Evolutionary conservation across 495 filamentous ascomycete genomes (phyloP).

Genomic region (Hypoxylon perforatum): DNA sequence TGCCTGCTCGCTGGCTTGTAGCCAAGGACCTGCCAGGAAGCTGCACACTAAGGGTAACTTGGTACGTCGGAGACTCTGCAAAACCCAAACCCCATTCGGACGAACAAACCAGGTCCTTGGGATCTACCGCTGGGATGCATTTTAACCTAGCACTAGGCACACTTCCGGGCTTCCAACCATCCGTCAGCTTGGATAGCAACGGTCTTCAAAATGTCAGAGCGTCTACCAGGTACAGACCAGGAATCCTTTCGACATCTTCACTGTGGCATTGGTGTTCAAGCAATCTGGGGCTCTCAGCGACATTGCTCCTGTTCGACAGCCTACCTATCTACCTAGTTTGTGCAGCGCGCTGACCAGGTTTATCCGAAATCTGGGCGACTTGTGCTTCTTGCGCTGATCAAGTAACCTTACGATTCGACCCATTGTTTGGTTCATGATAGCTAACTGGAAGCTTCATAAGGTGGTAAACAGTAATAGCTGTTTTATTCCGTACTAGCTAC

Average conservation of each 20-base stretch:
- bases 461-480: too few relatives aligned
- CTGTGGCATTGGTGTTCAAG: neutral
- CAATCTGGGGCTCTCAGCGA: neutral
- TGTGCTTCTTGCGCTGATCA: neutral
- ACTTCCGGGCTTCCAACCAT: neutral
- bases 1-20: constrained; percentile 2
- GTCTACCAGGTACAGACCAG: too few relatives aligned
- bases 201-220: too few relatives aligned
- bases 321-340: too few relatives aligned
- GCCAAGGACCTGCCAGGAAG: constrained; percentile 9
- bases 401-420: too few relatives aligned
- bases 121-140: constrained; percentile 40
- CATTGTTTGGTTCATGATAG: too few relatives aligned
- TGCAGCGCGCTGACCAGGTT: neutral
- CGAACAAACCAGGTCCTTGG: constrained; percentile 31
- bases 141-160: constrained; percentile 17
- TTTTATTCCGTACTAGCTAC: too few relatives aligned
- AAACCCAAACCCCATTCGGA: constrained; percentile 27
- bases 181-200: constrained; percentile 1
- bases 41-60: too few relatives aligned
- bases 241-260: neutral
- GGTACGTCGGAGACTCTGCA: constrained; percentile 15
- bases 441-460: too few relatives aligned
- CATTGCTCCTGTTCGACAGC: constrained; percentile 4
- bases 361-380: neutral